Evolutionary conservation across 805 yeast genomes (phyloP), one percentile per base, ranked within the genome.

Genomic region (Ogataea neopini): DNA sequence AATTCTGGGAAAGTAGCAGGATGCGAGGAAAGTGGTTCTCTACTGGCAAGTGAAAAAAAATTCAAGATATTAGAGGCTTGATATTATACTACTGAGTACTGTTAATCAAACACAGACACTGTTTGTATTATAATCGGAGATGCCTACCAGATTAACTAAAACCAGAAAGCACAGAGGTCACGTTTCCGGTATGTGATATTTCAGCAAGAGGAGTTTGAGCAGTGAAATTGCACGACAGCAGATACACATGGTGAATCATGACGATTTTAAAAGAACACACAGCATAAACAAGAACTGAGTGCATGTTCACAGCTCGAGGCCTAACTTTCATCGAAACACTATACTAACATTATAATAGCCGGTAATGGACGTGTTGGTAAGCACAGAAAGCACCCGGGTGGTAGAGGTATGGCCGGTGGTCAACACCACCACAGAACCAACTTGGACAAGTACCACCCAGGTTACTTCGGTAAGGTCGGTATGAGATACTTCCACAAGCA

Each of bases 401-500:
- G 99, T 82, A 91, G 98, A 81, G 99, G 99, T 94, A 92, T 80
- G 91, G 99, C 99, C 75, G 99, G 99, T 92, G 99, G 99, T 89
- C 92, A 83, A 81, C 98, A 92, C 80, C 99, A 94, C 81, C 99
- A 94, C 97, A 89, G 99, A 85, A 91, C 94, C 77, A 94, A 94
- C 84, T 79, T 94, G 82, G 99, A 94, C 79, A 94, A 92, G 80
- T 94, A 88, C 96, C 99, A 94, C 79, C 99, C 99, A 72, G 99
- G 99, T 90, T 94, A 94, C 92, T 94, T 94, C 81, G 99, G 99
- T 88, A 95, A 94, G 83, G 98, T 94, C 75, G 99, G 99, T 91
- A 92, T 92, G 97, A 89, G 99, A 87, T 86, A 87, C 86, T 92
- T 85, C 96, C 97, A 89, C 89, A 84, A 86, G 77, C 96, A 88